Conservation (phyloP, 345 rosid species). For the Erodium maritimum region DNA sequence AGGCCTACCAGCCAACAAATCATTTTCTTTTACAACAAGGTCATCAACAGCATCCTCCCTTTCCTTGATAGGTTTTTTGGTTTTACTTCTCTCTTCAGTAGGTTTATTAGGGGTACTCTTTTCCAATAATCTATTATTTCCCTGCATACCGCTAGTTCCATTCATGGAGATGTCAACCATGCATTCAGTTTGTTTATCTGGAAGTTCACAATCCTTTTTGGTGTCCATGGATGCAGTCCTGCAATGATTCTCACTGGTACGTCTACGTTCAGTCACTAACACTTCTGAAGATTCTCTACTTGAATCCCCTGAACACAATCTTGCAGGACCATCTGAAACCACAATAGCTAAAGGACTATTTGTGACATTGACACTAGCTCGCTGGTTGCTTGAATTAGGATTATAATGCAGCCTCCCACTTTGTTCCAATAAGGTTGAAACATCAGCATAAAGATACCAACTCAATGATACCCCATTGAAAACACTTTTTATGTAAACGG, state of each 20-base stretch:
- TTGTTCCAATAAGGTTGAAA: slow-evolving; percentile 15
- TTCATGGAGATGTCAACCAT: slow-evolving; percentile 4
- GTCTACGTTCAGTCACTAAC: no score
- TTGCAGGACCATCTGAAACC: background rate
- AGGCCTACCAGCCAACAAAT: slow-evolving; percentile 2
- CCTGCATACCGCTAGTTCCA: slow-evolving; percentile 6
- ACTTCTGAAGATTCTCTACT: slow-evolving; percentile 1
- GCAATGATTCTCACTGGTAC: no score
- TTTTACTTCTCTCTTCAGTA: slow-evolving; percentile 10
- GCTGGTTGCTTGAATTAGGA: slow-evolving; percentile 4
- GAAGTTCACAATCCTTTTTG: slow-evolving; percentile 6
- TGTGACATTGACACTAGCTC: slow-evolving; percentile 2
- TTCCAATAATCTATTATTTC: slow-evolving; percentile 5
- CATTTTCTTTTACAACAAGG: slow-evolving; percentile 15
- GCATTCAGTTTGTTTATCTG: slow-evolving; percentile 1
- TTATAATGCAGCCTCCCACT: slow-evolving; percentile 2
- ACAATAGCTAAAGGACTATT: slow-evolving; percentile 7
- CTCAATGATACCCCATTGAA: slow-evolving; percentile 24
- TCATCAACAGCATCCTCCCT: slow-evolving; percentile 2
- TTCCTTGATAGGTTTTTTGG: slow-evolving; percentile 10
- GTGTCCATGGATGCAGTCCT: no score
- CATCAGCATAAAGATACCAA: slow-evolving; percentile 53
- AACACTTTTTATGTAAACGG: slow-evolving; percentile 34
- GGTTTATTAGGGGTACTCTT: slow-evolving; percentile 7
- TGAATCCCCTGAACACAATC: slow-evolving; percentile 6